These are phyloP conservation scores for Meyerozyma sp. DNA, from an alignment of 1,139 yeast genomes.

Conservation along the genomic window DNA sequence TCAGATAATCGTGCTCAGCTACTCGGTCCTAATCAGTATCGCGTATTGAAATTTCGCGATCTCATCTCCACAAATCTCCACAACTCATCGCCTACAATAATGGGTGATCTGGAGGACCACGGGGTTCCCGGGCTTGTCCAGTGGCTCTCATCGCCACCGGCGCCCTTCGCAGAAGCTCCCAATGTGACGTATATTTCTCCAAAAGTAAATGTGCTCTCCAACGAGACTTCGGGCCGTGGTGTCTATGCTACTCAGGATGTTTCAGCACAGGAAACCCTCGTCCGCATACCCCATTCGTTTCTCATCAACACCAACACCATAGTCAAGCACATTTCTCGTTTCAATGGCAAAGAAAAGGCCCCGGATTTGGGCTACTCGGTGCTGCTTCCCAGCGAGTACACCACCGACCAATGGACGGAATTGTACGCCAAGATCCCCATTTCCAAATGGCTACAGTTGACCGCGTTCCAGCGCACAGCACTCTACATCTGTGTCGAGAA, in stretches of 20 bases:
- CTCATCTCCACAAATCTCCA: not conserved
- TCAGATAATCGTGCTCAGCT: too few relatives aligned
- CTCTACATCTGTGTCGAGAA: constrained; percentile 46
- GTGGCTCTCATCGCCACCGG: not conserved
- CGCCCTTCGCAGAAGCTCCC: not conserved
- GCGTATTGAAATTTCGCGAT: not conserved
- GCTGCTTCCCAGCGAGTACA: constrained; percentile 9
- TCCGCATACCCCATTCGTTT: constrained; percentile 53
- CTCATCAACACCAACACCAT: constrained; percentile 61
- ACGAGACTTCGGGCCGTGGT: constrained; percentile 55
- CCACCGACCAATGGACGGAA: constrained; percentile 17
- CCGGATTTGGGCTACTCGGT: constrained; percentile 18
- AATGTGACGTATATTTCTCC: constrained; percentile 21
- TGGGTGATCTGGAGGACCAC: not conserved
- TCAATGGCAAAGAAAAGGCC: constrained; percentile 14
- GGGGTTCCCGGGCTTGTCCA: not conserved
- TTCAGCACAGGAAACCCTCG: constrained; percentile 34
- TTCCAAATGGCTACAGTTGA: constrained; percentile 25
- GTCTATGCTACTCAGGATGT: constrained; percentile 39
- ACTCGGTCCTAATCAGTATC: too few relatives aligned
- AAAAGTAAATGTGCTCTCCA: constrained; percentile 22
- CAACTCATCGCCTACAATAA: not conserved
- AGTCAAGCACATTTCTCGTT: constrained; percentile 28
- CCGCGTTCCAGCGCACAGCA: constrained; percentile 46
- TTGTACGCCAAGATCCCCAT: constrained; percentile 28